Base-by-base conservation (phyloP, 2,329 filamentous ascomycete species). In the Diaporthe batatas region DNA sequence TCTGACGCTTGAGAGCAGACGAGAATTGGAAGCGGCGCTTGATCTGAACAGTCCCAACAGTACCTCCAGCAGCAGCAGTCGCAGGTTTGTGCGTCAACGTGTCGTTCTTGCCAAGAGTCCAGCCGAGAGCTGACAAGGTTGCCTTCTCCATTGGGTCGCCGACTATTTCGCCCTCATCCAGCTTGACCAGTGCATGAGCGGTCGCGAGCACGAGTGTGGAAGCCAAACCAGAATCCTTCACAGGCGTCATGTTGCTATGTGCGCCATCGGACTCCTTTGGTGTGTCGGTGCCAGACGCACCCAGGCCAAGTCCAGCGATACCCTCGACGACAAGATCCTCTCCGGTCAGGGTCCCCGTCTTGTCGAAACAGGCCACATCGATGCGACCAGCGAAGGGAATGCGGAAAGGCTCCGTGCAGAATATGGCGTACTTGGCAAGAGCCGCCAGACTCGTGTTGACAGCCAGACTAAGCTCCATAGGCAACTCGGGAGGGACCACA, bases 81-180 rank as follows among this genome's bases (percentile, higher is more conserved):
- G 83, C 80, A 14, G 86, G 82, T 80, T 93, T 95, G 81, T 91
- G 93, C 36, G 91, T 91, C 21, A 99, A 89, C 42, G 89, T 91
- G 79, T 99, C 96, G 76, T 98, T 96, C 79, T 91, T 92, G 62
- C 95, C 95, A n/a, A 99, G 88, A 72, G 89, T 91, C 96, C 96
- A 99, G 70, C 96, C 95, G 14, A 99, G 91, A 71, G 96, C 95
- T 64, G 89, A 86, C 36, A 99, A 86, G 1, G 96, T 98, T 57
- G 96, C 96, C 84, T 98, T 98, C 81, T 99, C 96, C 96, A 99
- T 99, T 2, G 96, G 96, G 80, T 99, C 96, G 79, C 96, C 96
- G 57, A 99, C 96, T 77, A 98, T 93, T 16, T 99, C 96, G 25
- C 96, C 96, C 81, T 99, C 96, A 76, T 99, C 96, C 21, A 99